Base-by-base conservation (phyloP, 805 yeast genomes). In the Starmerella sirachaensis region DNA sequence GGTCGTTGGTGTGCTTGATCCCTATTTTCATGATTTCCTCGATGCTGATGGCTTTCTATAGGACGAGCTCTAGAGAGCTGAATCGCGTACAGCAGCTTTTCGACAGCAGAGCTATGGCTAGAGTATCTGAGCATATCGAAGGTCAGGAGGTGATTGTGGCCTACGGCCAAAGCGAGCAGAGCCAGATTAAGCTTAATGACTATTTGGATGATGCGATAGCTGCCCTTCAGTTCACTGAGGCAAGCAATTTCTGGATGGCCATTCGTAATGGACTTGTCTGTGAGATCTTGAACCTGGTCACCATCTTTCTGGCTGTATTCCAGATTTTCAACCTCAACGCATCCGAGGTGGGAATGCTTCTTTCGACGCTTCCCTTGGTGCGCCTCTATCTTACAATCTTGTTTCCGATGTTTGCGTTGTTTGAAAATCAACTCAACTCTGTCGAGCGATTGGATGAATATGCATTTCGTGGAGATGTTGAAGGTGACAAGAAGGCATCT, bases 341-440 rank as follows among this genome's bases (percentile, higher is more conserved):
- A 0, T 66, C 84, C 0, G 64, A 76, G 12, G 71, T 72, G 10
- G 91, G 88, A 52, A 66, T 79, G 51, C 60, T 80, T 35, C 54
- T 79, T 28, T 68, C 84, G 0, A 72, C 77, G 47, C 64, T 76
- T 18, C 54, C 73, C 40, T 66, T 63, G 37, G 60, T 74, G 34
- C 64, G 72, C 25, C 69, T 72, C 29, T 64, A 72, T 42, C 62
- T 79, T 57, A 65, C 77, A 4, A 57, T 69, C 57, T 66, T 75
- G 47, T 65, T 79, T 43, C 66, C 78, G 53, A 65, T 79, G 13
- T 59, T 69, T 53, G 79, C 86, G 1, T 72, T 72, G 50, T 69
- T 76, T 25, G 88, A 80, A 51, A 79, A 78, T 54, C 76, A 76
- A 50, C 66, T 80, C 76, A 78, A 76, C 46, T 71, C 84, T 0